A percentile compares a stretch with the other conserved stretches of the same genome.
phyloP scores from a whole-genome alignment of 2,329 filamentous ascomycete genomes.

The Pseudocercospora fijiensis region DNA sequence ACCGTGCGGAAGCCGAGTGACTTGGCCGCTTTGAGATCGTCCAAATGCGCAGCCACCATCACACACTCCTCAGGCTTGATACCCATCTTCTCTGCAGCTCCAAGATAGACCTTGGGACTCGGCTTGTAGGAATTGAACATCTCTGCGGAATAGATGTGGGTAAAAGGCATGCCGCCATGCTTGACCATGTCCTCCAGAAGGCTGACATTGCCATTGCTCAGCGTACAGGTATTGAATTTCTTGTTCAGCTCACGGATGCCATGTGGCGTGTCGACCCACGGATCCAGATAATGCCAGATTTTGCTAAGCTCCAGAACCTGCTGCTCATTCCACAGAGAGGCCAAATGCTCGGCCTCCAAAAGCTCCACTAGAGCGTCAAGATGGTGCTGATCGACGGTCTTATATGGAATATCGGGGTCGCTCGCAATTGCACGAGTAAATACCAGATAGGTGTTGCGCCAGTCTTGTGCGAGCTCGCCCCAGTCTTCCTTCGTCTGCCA shows the following conservation, averaged over 20 bases:
- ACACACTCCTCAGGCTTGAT: conserved; percentile 62
- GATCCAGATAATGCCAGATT: conserved; percentile 69
- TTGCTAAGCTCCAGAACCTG: conserved; percentile 50
- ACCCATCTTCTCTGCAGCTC: conserved; percentile 61
- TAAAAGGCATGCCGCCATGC: conserved; percentile 62
- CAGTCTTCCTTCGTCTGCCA: conserved; percentile 53
- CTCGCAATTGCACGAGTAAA: conserved; percentile 58
- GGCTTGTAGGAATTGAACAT: conserved; percentile 76
- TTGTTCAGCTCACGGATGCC: conserved; percentile 54
- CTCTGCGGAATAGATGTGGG: conserved; percentile 63
- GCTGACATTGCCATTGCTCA: conserved; percentile 71
- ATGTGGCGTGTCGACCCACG: conserved; percentile 64
- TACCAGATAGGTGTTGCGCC: conserved; percentile 56
- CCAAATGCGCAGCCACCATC: conserved; percentile 75
- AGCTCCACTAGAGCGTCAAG: conserved; percentile 60
- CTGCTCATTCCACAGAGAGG: conserved; percentile 55
- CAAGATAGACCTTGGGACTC: conserved; percentile 64
- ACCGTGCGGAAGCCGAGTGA: conserved; percentile 65
- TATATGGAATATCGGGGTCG: conserved; percentile 51
- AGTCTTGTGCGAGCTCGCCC: conserved; percentile 54
- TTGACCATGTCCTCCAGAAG: conserved; percentile 65
- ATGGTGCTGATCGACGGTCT: conserved; percentile 72
- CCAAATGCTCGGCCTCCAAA: conserved; percentile 50
- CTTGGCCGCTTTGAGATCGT: conserved; percentile 67
- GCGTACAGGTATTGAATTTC: conserved; percentile 60